A percentile compares a stretch with the other conserved stretches of the same genome.
These are phyloP conservation scores for Stachybotrys chartarum DNA, from an alignment of 2,329 filamentous ascomycete species.

Conservation along the genomic window DNA sequence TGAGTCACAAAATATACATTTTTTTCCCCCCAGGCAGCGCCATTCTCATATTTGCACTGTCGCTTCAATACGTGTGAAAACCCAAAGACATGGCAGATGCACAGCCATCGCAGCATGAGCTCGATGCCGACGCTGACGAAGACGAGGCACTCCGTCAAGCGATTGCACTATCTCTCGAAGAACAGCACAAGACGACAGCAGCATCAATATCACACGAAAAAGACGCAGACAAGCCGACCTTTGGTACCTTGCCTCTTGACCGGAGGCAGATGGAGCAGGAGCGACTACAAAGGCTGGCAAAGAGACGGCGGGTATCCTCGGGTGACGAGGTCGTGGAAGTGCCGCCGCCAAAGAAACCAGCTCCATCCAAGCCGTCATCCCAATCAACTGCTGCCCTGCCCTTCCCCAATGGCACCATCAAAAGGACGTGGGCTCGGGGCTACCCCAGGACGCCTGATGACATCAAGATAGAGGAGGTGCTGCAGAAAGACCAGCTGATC, in stretches of 20 bases:
- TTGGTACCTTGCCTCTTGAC: slow-evolving; percentile 52
- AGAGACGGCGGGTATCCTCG: slow-evolving; percentile 31
- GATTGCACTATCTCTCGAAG: slow-evolving; percentile 49
- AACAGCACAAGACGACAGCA: slow-evolving; percentile 9
- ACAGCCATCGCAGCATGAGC: slow-evolving; percentile 13
- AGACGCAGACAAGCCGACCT: slow-evolving; percentile 5
- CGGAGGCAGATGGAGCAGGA: slow-evolving; percentile 82
- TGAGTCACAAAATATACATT: too few relatives aligned
- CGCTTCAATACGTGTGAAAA: too few relatives aligned
- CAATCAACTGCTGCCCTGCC: slow-evolving; percentile 19
- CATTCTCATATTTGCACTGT: too few relatives aligned
- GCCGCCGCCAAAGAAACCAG: slow-evolving; percentile 15
- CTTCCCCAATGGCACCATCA: slow-evolving; percentile 58
- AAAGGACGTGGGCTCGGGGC: slow-evolving; percentile 70
- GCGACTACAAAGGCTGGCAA: slow-evolving; percentile 62
- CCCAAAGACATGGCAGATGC: slow-evolving; percentile 10
- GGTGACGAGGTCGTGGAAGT: slow-evolving; percentile 18
- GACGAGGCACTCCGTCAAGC: slow-evolving; percentile 55
- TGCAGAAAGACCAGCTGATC: slow-evolving; percentile 65
- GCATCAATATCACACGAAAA: neutral
- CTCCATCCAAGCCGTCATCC: neutral
- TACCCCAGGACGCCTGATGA: slow-evolving; percentile 58
- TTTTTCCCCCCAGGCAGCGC: too few relatives aligned
- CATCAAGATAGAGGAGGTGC: slow-evolving; percentile 80
- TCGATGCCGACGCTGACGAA: slow-evolving; percentile 34